Percentiles rank a stretch among this genome's conserved stretches.
These are phyloP conservation scores for Rhynchosporium graminicola DNA, from an alignment of 2,329 filamentous ascomycete species.

Conservation along the genomic window DNA sequence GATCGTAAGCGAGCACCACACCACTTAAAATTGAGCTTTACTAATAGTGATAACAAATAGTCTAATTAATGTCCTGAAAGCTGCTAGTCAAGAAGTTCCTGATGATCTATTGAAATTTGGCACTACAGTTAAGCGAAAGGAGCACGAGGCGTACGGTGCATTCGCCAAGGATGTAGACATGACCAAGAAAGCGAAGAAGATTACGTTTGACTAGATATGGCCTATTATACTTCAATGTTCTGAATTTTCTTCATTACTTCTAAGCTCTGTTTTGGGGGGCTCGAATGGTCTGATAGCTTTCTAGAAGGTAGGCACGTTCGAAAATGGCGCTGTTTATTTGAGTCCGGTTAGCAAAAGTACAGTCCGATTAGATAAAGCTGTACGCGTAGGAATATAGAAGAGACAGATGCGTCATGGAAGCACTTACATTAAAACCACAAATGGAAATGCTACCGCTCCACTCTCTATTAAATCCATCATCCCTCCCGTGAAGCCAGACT, in stretches of 20 bases:
- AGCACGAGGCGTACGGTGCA: slow-evolving; percentile 89
- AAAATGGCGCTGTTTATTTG: slow-evolving; percentile 48
- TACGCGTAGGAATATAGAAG: background rate
- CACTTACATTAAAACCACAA: slow-evolving; percentile 62
- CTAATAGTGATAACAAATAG: slow-evolving; percentile 44
- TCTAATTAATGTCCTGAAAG: slow-evolving; percentile 91
- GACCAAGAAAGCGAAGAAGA: slow-evolving; percentile 85
- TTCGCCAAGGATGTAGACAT: slow-evolving; percentile 91
- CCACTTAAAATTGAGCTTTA: no score
- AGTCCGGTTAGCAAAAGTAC: slow-evolving; percentile 14
- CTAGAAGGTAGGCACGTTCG: slow-evolving; percentile 55
- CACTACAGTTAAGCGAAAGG: slow-evolving; percentile 98
- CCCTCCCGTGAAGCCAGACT: slow-evolving; percentile 33
- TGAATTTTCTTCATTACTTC: background rate
- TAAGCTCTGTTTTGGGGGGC: slow-evolving; percentile 33
- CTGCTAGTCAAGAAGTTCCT: slow-evolving; percentile 87
- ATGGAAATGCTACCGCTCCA: slow-evolving; percentile 51
- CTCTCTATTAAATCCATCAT: slow-evolving; percentile 47
- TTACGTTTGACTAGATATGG: slow-evolving; percentile 72
- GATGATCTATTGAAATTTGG: slow-evolving; percentile 93
- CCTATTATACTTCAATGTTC: background rate
- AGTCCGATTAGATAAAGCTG: slow-evolving; percentile 1
- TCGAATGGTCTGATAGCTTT: slow-evolving; percentile 50
- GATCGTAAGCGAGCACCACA: slow-evolving; percentile 60
- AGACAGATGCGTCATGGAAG: slow-evolving; percentile 3